Conservation (phyloP, 495 filamentous ascomycete species). For the Apodospora peruviana region DNA sequence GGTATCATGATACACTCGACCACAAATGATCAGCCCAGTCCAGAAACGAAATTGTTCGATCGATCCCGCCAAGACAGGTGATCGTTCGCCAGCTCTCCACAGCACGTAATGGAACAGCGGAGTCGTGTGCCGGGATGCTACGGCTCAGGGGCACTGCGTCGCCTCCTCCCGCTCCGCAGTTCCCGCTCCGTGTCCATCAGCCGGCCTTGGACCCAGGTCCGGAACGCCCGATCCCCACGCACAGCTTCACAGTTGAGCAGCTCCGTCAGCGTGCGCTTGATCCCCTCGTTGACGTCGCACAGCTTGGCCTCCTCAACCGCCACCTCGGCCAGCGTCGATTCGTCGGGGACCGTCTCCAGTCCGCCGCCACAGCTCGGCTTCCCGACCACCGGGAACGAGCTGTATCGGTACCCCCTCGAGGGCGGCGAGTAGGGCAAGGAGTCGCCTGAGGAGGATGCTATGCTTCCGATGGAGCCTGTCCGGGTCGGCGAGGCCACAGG, state of each 20-base stretch:
- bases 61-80: too few species aligned
- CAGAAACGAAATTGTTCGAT: too few species aligned
- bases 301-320: conserved; percentile 49
- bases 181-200: conserved; percentile 62
- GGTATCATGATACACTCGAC: too few species aligned
- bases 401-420: conserved; percentile 19
- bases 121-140: too few species aligned
- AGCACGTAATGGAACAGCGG: too few species aligned
- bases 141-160: conserved; percentile 31
- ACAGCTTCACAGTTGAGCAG: conserved; percentile 59
- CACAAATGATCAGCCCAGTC: too few species aligned
- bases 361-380: conserved; percentile 5
- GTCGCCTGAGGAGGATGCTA: conserved; percentile 11
- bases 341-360: conserved; percentile 33
- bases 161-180: conserved; percentile 41
- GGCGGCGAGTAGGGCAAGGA: conserved; percentile 8
- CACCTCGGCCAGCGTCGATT: conserved; percentile 33
- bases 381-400: conserved; percentile 20
- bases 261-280: conserved; percentile 60
- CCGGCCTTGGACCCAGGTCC: conserved; percentile 57
- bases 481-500: conserved; percentile 32
- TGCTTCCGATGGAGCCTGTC: conserved; percentile 15
- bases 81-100: too few species aligned
- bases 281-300: conserved; percentile 56
- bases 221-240: conserved; percentile 47